Base-by-base conservation (phyloP, 1,284 basidiomycete species). In the Jaminaea rosea region DNA sequence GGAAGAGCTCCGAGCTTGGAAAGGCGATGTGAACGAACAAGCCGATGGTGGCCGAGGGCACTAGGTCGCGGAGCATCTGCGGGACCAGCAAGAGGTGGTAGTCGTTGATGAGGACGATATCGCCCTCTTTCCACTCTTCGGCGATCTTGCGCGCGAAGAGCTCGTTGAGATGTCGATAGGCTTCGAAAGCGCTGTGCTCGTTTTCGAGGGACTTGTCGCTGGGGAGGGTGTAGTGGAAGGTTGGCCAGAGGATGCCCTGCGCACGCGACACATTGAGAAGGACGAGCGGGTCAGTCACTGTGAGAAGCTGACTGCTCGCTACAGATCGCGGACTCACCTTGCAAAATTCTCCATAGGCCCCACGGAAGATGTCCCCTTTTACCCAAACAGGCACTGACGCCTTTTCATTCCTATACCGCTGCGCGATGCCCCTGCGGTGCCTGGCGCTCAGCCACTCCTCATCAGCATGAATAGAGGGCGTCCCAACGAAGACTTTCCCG, bases 11-110 rank as follows among this genome's bases (percentile, higher is more conserved):
- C 21, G 85, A 87, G 8, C 82, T 84, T 0, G 88, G 88, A 75
- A 90, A 91, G 1, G 88, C 85, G 58, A 89, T 87, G 65, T 90
- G 87, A 75, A 89, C 80, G 78, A 91, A 90, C 78, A 90, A 88
- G 0, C 87, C 87, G 58, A 91, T 87, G 26, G 84, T 82, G 0
- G 85, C 83, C 23, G 80, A 79, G 0, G 83, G 81, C 17, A 82
- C 75, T 36, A 77, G 76, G 39, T 76, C 75, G 29, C 87, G 83
- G 19, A 91, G 79, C 75, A 91, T 81, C 27, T 79, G 77, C 0
- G 88, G 88, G 17, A 90, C 80, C 28, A 91, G 82, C 78, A 90
- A 83, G 37, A 91, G 81, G 66, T 91, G 88, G 88, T 69, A 74
- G 48, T 73, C 67, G 39, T 68, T 69, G 57, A 67, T 50, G 78